A percentile compares a stretch with the other conserved stretches of the same genome.
Conservation (phyloP, 1,139 yeast species). For the Kluyveromyces marxianus region DNA sequence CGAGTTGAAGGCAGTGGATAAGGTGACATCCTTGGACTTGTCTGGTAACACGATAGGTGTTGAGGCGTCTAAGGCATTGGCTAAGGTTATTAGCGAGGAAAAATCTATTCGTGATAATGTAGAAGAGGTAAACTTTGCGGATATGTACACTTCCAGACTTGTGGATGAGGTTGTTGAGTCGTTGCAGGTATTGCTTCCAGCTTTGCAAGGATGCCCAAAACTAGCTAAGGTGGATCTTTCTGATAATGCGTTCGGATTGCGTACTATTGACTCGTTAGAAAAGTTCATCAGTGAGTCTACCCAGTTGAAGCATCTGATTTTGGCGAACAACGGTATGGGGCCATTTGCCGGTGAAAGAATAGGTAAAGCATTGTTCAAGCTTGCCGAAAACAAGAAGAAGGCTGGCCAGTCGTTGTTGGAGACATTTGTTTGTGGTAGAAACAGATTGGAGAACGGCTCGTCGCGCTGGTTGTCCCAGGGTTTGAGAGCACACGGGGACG, state of each 20-base stretch:
- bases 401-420: constrained; percentile 42
- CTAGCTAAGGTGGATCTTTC: constrained; percentile 73
- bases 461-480: constrained; percentile 69
- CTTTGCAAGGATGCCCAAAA: constrained; percentile 59
- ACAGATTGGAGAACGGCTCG: constrained; percentile 92
- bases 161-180: constrained; percentile 92
- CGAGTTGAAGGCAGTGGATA: constrained; percentile 39
- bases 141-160: constrained; percentile 87
- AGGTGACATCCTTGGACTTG: constrained; percentile 59
- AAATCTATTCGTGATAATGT: constrained; percentile 42
- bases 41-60: constrained; percentile 94
- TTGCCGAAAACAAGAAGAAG: constrained; percentile 56
- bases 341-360: constrained; percentile 95
- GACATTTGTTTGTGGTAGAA: constrained; percentile 92
- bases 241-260: constrained; percentile 95
- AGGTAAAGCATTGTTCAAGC: constrained; percentile 71
- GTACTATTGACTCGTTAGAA: constrained; percentile 86
- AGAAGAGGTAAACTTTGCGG: constrained; percentile 73
- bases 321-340: constrained; percentile 95
- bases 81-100: constrained; percentile 44
- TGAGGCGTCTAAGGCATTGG: constrained; percentile 71
- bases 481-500: constrained; percentile 58
- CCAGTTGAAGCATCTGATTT: constrained; percentile 73
- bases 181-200: constrained; percentile 62
- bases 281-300: constrained; percentile 66